Conservation (phyloP, 805 yeast genomes). For the Metschnikowia vanudenii region DNA sequence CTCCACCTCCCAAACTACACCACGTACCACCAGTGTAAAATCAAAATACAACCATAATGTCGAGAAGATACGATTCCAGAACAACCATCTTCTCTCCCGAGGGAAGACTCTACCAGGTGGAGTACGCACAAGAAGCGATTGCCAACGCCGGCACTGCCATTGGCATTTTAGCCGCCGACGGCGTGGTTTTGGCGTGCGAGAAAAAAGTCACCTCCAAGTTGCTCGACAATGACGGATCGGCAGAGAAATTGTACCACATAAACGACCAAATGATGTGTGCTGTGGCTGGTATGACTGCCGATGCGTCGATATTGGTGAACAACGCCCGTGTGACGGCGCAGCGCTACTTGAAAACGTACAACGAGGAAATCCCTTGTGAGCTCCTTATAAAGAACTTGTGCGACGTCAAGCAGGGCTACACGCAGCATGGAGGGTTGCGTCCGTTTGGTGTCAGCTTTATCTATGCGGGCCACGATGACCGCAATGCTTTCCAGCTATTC, state of each 20-base stretch:
- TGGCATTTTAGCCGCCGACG: slow-evolving; percentile 74
- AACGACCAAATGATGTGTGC: slow-evolving; percentile 84
- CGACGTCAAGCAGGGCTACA: slow-evolving; percentile 95
- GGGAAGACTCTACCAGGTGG: slow-evolving; percentile 95
- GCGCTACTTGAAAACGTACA: slow-evolving; percentile 77
- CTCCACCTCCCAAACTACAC: too few species aligned
- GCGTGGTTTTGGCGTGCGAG: slow-evolving; percentile 96
- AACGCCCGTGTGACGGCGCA: slow-evolving; percentile 86
- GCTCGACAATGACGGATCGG: slow-evolving; percentile 88
- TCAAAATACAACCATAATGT: slow-evolving; percentile 49
- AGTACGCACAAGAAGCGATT: slow-evolving; percentile 91
- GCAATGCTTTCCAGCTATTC: slow-evolving; percentile 86
- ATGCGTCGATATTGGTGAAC: slow-evolving; percentile 87
- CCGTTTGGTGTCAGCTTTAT: slow-evolving; percentile 97
- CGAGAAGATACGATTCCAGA: slow-evolving; percentile 98
- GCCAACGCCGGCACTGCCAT: slow-evolving; percentile 82
- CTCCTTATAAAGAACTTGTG: slow-evolving; percentile 83
- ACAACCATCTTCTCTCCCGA: slow-evolving; percentile 99
- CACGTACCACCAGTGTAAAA: not conserved
- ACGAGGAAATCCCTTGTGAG: slow-evolving; percentile 93
- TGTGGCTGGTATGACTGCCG: slow-evolving; percentile 98
- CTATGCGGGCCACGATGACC: slow-evolving; percentile 92
- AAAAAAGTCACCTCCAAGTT: slow-evolving; percentile 90
- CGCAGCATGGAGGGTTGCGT: slow-evolving; percentile 97
- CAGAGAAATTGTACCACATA: slow-evolving; percentile 86